Percentiles rank a stretch among this genome's conserved stretches.
These are phyloP conservation scores for Diaporthe citri DNA, from an alignment of 2,329 filamentous ascomycete genomes.

Conservation along the genomic window DNA sequence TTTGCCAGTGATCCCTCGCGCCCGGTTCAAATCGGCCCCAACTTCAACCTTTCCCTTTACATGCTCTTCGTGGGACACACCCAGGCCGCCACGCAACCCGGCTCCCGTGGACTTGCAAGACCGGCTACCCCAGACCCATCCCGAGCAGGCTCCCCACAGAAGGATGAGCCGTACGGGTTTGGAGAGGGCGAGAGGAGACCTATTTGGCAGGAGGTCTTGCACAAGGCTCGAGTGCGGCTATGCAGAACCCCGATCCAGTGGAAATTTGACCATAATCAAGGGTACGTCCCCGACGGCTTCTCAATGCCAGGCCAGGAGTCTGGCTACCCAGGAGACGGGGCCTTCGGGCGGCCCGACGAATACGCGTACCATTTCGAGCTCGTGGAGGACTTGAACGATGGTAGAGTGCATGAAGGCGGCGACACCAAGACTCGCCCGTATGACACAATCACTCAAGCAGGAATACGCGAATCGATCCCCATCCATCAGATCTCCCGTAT, in stretches of 20 bases:
- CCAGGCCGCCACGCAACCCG: conserved; percentile 42
- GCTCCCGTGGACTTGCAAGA: neutral
- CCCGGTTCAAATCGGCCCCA: conserved; percentile 86
- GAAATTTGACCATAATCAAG: conserved; percentile 57
- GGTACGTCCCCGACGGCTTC: conserved; percentile 46
- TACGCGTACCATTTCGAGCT: conserved; percentile 87
- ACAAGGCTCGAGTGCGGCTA: conserved; percentile 89
- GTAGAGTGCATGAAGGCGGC: conserved; percentile 62
- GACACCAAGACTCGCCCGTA: conserved; percentile 50
- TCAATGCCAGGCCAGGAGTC: conserved; percentile 11
- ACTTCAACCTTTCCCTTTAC: conserved; percentile 89
- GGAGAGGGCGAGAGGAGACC: conserved; percentile 71
- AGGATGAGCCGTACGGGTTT: conserved; percentile 59
- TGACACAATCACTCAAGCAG: conserved; percentile 57
- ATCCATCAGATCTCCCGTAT: conserved; percentile 81
- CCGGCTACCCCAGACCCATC: conserved; percentile 39
- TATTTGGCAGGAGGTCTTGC: conserved; percentile 96
- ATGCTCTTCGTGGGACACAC: conserved; percentile 91
- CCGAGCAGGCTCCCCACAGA: conserved; percentile 48
- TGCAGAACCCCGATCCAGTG: conserved; percentile 74
- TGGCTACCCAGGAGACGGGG: neutral
- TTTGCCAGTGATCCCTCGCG: conserved; percentile 75
- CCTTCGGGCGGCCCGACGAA: conserved; percentile 49
- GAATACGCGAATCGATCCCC: conserved; percentile 67
- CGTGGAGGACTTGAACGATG: conserved; percentile 81